phyloP scores from a whole-genome alignment of 1,284 basidiomycete species.

The Pyrrhoderma lamaoense region DNA sequence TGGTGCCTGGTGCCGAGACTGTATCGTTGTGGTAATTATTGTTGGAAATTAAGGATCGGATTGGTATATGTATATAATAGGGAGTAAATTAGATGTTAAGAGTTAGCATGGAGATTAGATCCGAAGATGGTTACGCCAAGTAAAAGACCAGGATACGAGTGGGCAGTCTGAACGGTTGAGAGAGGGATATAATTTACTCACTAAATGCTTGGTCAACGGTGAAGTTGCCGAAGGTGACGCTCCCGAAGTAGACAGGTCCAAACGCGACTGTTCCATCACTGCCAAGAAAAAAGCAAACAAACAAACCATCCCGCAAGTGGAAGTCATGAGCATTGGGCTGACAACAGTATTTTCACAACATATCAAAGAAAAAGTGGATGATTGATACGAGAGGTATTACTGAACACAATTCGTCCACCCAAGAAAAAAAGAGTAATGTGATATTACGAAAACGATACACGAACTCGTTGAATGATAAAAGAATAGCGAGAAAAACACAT shows the following conservation, averaged over 20 bases:
- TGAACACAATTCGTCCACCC: too few relatives aligned
- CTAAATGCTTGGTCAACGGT: conserved; percentile 16
- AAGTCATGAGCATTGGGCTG: neutral
- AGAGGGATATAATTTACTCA: conserved; percentile 11
- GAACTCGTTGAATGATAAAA: too few relatives aligned
- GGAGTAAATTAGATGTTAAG: too few relatives aligned
- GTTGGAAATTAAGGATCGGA: neutral
- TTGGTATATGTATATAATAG: too few relatives aligned
- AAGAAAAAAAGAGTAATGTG: too few relatives aligned
- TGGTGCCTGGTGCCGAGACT: conserved; percentile 18
- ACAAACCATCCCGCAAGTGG: neutral
- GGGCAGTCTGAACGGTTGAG: neutral
- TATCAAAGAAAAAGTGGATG: neutral
- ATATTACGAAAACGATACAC: too few relatives aligned
- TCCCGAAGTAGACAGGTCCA: conserved; percentile 12
- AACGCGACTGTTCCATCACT: conserved; percentile 16
- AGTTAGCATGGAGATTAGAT: too few relatives aligned
- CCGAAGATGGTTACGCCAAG: too few relatives aligned
- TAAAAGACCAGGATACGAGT: neutral
- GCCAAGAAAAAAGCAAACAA: too few relatives aligned
- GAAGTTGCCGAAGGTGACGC: conserved; percentile 16
- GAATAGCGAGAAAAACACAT: conserved; percentile 3
- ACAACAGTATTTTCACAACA: neutral
- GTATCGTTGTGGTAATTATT: too few relatives aligned
- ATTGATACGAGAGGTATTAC: too few relatives aligned